Evolutionary conservation across 805 yeast species (phyloP).

Genomic region (Metschnikowia corniflorae): DNA sequence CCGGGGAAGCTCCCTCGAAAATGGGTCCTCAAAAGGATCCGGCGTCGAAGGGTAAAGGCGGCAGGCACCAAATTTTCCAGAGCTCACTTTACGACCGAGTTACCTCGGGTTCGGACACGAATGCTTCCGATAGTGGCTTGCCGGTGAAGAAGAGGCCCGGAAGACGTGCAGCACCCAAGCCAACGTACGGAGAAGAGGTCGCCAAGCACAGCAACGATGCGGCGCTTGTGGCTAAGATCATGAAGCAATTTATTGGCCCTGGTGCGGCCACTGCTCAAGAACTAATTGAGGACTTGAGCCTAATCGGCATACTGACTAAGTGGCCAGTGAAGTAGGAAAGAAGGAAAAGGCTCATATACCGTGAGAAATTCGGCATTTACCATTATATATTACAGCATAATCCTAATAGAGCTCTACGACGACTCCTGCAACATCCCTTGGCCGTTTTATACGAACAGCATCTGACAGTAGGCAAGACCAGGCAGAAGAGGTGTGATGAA

Average conservation of each 20-base stretch:
- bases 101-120: slow-evolving; percentile 42
- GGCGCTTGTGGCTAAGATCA: slow-evolving; percentile 37
- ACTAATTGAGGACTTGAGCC: slow-evolving; percentile 31
- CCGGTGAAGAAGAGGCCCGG: slow-evolving; percentile 35
- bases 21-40: slow-evolving; percentile 20
- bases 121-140: slow-evolving; percentile 17
- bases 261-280: slow-evolving; percentile 33
- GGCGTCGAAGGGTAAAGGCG: slow-evolving; percentile 17
- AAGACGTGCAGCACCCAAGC: slow-evolving; percentile 29
- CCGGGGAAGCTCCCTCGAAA: slow-evolving; percentile 36
- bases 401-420: slow-evolving; percentile 1
- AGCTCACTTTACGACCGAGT: slow-evolving; percentile 35
- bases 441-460: no score
- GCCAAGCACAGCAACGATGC: slow-evolving; percentile 31
- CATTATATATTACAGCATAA: slow-evolving; percentile 9
- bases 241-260: slow-evolving; percentile 42
- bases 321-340: slow-evolving; percentile 27
- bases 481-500: no score
- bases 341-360: neutral
- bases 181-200: slow-evolving; percentile 17
- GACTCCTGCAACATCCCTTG: no score
- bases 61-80: slow-evolving; percentile 40
- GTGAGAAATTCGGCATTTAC: slow-evolving; percentile 1
- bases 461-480: no score
- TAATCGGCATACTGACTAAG: slow-evolving; percentile 33